Evolutionary conservation across 1,139 yeast genomes (phyloP).

Genomic region (Diutina rugosa): DNA sequence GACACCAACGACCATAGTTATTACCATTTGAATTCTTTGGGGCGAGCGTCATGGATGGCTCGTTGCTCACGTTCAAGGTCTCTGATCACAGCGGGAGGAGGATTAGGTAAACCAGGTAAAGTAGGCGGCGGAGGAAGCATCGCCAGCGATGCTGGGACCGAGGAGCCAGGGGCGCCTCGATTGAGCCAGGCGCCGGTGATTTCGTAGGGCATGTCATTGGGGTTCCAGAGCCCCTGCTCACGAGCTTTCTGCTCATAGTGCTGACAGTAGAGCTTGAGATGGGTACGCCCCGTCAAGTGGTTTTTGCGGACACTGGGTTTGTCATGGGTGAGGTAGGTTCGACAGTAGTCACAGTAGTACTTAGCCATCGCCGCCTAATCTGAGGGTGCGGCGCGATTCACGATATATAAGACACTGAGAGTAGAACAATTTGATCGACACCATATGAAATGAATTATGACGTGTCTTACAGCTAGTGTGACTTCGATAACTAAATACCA

Average conservation of each 20-base stretch:
- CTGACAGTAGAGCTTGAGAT: conserved; percentile 59
- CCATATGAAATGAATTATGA: no score
- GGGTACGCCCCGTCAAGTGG: conserved; percentile 73
- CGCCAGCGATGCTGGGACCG: neutral
- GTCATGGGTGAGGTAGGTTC: conserved; percentile 78
- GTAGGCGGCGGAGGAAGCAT: neutral
- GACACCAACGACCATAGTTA: neutral
- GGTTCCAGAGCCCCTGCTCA: conserved; percentile 32
- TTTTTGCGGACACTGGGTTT: conserved; percentile 78
- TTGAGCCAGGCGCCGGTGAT: neutral
- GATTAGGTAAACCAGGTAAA: neutral
- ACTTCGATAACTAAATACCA: no score
- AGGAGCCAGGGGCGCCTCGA: neutral
- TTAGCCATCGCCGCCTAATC: conserved; percentile 27
- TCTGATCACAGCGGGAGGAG: neutral
- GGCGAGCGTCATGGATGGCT: neutral
- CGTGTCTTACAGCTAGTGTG: no score
- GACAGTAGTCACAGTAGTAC: conserved; percentile 82
- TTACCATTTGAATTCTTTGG: conserved; percentile 1
- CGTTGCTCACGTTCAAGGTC: neutral
- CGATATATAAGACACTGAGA: no score
- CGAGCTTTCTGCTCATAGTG: conserved; percentile 55
- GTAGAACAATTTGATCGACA: no score
- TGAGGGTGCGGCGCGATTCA: no score
- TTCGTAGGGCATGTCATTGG: conserved; percentile 26